Evolutionary conservation across 2,329 filamentous ascomycete species (phyloP).

Genomic region (Sporothrix pseudoabietina): DNA sequence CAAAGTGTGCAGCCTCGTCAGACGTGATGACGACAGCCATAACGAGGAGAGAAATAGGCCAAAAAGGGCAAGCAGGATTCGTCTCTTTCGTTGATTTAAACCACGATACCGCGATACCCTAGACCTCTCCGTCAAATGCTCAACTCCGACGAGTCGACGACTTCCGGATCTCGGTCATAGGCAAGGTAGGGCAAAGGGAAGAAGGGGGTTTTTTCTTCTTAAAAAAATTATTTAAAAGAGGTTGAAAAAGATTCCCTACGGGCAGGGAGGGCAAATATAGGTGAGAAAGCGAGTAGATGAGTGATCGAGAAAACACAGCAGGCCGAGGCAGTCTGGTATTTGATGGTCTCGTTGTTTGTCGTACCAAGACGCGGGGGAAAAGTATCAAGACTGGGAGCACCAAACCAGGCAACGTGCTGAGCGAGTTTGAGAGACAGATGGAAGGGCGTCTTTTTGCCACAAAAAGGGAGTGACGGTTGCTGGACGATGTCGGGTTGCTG

Average conservation of each 20-base stretch:
- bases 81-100: not conserved
- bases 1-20: slow-evolving; percentile 61
- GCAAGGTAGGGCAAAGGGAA: not conserved
- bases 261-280: not conserved
- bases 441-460: not conserved
- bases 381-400: not conserved
- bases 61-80: not conserved
- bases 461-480: slow-evolving; percentile 6
- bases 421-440: slow-evolving; percentile 21
- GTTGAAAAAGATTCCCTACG: not conserved
- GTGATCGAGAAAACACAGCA: not conserved
- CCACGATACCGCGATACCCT: slow-evolving; percentile 29
- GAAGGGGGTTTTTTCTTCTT: not conserved
- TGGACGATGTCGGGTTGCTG: not conserved
- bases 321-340: not conserved
- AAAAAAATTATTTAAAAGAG: not conserved
- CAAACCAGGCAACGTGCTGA: not conserved
- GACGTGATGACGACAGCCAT: slow-evolving; percentile 62
- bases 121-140: slow-evolving; percentile 37
- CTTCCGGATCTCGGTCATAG: slow-evolving; percentile 22
- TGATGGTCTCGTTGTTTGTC: slow-evolving; percentile 14
- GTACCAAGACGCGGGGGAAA: slow-evolving; percentile 3
- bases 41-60: slow-evolving; percentile 22
- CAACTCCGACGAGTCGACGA: slow-evolving; percentile 36
- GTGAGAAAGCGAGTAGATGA: not conserved